Conservation (phyloP, 257 asterid species). For the Paraleonurus japonicus region DNA sequence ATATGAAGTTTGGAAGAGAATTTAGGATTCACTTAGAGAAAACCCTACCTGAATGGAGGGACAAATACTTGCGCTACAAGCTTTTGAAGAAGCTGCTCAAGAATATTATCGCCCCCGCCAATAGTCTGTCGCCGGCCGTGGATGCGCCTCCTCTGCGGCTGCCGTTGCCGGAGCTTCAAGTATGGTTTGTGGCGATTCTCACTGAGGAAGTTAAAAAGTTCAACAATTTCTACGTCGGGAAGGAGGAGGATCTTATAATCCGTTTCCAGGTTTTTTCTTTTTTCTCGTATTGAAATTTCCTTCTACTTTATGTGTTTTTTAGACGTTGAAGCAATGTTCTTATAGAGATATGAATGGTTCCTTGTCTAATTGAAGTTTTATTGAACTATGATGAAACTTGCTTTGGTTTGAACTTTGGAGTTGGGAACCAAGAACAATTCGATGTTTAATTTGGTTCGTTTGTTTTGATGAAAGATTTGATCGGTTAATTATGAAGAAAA, state of each 20-base stretch:
- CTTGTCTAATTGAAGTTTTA: neutral
- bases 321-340: neutral
- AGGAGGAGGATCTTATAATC: slow-evolving; percentile 87
- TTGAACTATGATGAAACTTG: neutral
- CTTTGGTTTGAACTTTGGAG: neutral
- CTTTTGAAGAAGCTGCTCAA: slow-evolving; percentile 83
- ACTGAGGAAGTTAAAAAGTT: slow-evolving; percentile 76
- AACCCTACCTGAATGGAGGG: slow-evolving; percentile 94
- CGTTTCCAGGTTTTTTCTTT: slow-evolving; percentile 63
- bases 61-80: slow-evolving; percentile 81
- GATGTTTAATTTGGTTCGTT: neutral
- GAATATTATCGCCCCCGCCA: slow-evolving; percentile 38
- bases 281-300: neutral
- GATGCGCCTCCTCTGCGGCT: slow-evolving; percentile 28
- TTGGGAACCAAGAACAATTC: neutral
- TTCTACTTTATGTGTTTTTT: neutral
- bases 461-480: neutral
- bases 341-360: neutral
- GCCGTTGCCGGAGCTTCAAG: slow-evolving; percentile 46
- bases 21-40: slow-evolving; percentile 66
- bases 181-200: slow-evolving; percentile 70
- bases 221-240: slow-evolving; percentile 94
- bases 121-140: slow-evolving; percentile 20
- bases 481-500: slow-evolving; percentile 15
- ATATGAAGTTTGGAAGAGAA: slow-evolving; percentile 87